Base-by-base conservation (phyloP, 108 stramenopile genomes). In the Pinguiococcus pyrenoidosus region DNA sequence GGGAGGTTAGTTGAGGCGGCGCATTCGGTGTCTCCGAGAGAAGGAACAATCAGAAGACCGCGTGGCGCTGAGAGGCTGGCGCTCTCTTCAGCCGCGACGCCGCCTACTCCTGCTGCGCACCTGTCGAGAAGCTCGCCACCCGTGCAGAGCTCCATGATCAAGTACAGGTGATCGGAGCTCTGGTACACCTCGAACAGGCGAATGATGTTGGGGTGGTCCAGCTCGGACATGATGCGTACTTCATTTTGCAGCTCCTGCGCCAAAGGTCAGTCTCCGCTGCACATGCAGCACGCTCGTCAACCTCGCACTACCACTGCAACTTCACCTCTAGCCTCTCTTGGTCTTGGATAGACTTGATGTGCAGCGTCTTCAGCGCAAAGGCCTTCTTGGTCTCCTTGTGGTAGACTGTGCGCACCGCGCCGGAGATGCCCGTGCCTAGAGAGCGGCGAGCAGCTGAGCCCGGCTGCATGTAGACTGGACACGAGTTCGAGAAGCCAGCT, bases 111-210 rank as follows among this genome's bases (percentile, higher is more conserved):
- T 76, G 69, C 49, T 92, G 87, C 28, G 82, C 27, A 92, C 44
- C 21, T 84, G 56, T 95, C 92, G 55, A 91, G 87, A 2, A 95
- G 73, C 46, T 98, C 96, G 5, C 91, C 91, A 17, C 94, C 94
- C n/a, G 85, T 89, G 62, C 91, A 96, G 37, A 95, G 63, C 45
- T 91, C 89, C 30, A 80, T 84, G 3, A 86, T 78, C 13, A 85
- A 34, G 42, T 78, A 79, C 3, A 85, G n/a, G 18, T 40, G 39
- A 20, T 40, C 39, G 4, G 17, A 16, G 2, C 18, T 40, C 39
- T 47, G 45, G 30, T 13, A 35, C 16, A 30, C 39, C 21, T 23
- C 28, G 28, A 30, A 34, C 6, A 48, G 28, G 35, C 21, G 25
- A 40, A 14, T 72, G 54, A 85, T 85, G 48, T 85, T 85, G 24